Evolutionary conservation across 75 land plant species (phyloP).

Genomic region (Pseudotsuga menziesii): DNA sequence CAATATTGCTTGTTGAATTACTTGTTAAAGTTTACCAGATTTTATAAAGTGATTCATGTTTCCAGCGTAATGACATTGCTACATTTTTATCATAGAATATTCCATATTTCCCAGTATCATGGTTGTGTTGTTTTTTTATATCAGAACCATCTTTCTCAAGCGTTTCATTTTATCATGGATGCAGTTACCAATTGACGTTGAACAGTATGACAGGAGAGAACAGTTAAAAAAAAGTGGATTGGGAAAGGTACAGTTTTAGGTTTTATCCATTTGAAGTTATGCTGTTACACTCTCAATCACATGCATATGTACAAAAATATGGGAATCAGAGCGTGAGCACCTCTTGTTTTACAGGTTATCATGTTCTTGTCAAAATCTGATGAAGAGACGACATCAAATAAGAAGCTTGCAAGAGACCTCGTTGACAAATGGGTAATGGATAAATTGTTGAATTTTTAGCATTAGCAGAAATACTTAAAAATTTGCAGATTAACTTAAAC

Average conservation of each 20-base stretch:
- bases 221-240: slow-evolving; percentile 97
- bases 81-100: not conserved
- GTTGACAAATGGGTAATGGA: slow-evolving; percentile 95
- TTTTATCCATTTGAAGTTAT: too few relatives aligned
- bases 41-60: too few relatives aligned
- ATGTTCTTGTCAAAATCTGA: slow-evolving; percentile 95
- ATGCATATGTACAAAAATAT: not conserved
- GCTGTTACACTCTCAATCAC: not conserved
- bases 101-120: not conserved
- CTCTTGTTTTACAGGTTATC: slow-evolving; percentile 59
- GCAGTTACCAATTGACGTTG: slow-evolving; percentile 95
- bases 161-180: slow-evolving; percentile 8
- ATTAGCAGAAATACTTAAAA: too few relatives aligned
- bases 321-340: not conserved
- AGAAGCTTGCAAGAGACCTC: slow-evolving; percentile 90
- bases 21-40: too few relatives aligned
- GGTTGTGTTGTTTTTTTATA: not conserved
- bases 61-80: too few relatives aligned
- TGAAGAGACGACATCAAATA: slow-evolving; percentile 88
- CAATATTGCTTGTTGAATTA: too few relatives aligned
- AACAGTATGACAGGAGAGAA: slow-evolving; percentile 82
- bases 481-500: too few relatives aligned
- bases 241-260: slow-evolving; percentile 65
- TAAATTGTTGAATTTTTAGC: too few relatives aligned
- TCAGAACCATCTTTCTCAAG: not conserved